Evolutionary conservation across 2,329 filamentous ascomycete genomes (phyloP), one percentile per base, ranked within the genome.

Genomic region (Fusarium longipes): DNA sequence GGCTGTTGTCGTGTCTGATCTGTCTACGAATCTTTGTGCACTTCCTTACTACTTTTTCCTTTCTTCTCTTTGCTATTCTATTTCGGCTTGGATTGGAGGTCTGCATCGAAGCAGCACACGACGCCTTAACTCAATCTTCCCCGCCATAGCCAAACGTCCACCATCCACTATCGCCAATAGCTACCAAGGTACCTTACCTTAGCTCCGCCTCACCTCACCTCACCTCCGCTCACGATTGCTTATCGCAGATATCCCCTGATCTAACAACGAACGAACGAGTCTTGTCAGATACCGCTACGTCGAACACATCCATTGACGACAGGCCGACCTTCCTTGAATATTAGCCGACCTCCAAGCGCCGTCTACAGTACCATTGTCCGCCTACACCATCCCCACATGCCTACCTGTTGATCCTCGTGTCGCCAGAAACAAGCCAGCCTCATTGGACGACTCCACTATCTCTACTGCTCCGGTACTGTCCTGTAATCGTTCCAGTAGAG

Each of bases 361-460:
- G 68, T 63, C 57, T 67, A 51, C 68, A 74, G 45, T 49, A 66
- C 68, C 70, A 49, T 49, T 51, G 70, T 60, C 67, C 54, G 62
- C 63, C 66, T 61, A 52, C 32, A 71, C 68, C 71, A 71, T 69
- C 71, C 67, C 72, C 72, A 74, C 72, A 73, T 74, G 70, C 61
- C 71, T 51, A 53, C 69, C 67, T 69, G 71, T 70, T 72, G 63
- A 66, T 60, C 67, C 70, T 73, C 70, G 70, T 73, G 63, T 73
- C 63, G 70, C 61, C 63, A 69, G 64, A 64, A 71, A 63, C 69
- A 70, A 61, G 66, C 65, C 67, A 62, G 70, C 65, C 61, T 73
- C 62, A 73, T 73, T 73, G 71, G 71, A 69, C 70, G 47, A 71
- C 71, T 70, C 71, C 71, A 71, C 71, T 67, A 63, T 64, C 53